Evolutionary conservation across 2,329 filamentous ascomycete genomes (phyloP).

Genomic region (Sporothrix globosa): DNA sequence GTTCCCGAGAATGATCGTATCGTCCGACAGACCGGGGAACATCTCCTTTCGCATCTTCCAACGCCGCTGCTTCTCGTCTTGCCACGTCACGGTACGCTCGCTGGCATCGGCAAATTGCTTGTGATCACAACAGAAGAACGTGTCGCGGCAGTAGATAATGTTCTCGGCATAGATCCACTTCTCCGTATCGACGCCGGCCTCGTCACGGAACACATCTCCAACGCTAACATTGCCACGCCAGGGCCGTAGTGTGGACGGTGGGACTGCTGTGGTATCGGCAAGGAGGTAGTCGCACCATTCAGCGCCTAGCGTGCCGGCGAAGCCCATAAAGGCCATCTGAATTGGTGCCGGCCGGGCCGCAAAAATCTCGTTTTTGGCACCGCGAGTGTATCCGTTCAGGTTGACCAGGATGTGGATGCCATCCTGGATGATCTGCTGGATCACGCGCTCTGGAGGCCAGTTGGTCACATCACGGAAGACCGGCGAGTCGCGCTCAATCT

Average conservation of each 20-base stretch:
- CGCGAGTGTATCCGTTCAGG: slow-evolving; percentile 95
- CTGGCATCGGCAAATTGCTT: slow-evolving; percentile 74
- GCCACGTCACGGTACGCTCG: slow-evolving; percentile 73
- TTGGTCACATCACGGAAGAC: slow-evolving; percentile 85
- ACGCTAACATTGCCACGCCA: slow-evolving; percentile 75
- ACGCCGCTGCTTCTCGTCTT: slow-evolving; percentile 75
- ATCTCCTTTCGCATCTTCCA: slow-evolving; percentile 94
- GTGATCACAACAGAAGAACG: slow-evolving; percentile 98
- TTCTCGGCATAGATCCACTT: slow-evolving; percentile 97
- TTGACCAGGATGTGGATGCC: slow-evolving; percentile 94
- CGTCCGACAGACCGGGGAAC: slow-evolving; percentile 80
- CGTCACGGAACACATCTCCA: slow-evolving; percentile 67
- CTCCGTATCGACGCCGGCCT: slow-evolving; percentile 69
- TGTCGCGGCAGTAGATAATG: slow-evolving; percentile 90
- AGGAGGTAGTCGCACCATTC: slow-evolving; percentile 99
- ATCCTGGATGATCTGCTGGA: slow-evolving; percentile 83
- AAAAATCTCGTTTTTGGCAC: slow-evolving; percentile 96
- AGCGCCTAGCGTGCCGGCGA: slow-evolving; percentile 90
- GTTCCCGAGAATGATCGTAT: slow-evolving; percentile 90
- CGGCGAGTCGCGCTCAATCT: slow-evolving; percentile 91
- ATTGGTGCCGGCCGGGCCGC: slow-evolving; percentile 91
- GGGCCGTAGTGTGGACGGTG: slow-evolving; percentile 76
- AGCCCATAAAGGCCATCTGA: slow-evolving; percentile 99
- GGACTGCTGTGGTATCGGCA: slow-evolving; percentile 85
- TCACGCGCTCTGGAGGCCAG: slow-evolving; percentile 82